phyloP scores from a whole-genome alignment of 805 yeast species.

The Blastobotrys robertii region DNA sequence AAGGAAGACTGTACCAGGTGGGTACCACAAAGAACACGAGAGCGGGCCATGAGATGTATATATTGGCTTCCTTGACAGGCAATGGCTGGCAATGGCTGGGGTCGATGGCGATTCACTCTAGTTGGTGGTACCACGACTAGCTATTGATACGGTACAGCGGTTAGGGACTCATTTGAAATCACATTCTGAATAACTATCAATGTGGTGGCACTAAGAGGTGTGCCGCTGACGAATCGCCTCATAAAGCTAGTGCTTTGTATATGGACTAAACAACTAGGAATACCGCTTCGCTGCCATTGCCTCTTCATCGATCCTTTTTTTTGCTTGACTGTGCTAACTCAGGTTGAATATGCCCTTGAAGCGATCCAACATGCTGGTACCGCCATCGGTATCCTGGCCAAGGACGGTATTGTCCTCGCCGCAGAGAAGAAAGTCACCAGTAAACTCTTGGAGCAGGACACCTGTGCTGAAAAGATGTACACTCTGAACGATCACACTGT shows the following conservation, averaged over 20 bases:
- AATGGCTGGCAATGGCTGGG: background rate
- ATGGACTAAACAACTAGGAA: background rate
- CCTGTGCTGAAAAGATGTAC: constrained; percentile 87
- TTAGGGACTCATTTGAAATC: too few relatives aligned
- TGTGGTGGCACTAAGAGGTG: too few relatives aligned
- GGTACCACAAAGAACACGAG: constrained; percentile 14
- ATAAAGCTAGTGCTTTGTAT: too few relatives aligned
- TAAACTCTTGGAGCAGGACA: constrained; percentile 86
- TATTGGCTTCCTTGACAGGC: background rate
- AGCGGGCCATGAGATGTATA: too few relatives aligned
- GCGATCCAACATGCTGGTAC: constrained; percentile 79
- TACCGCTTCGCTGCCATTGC: constrained; percentile 1
- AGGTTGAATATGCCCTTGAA: constrained; percentile 92
- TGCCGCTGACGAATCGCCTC: too few relatives aligned
- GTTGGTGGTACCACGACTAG: too few relatives aligned
- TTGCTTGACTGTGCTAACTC: too few relatives aligned
- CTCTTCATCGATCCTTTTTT: too few relatives aligned
- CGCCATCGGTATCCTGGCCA: constrained; percentile 65
- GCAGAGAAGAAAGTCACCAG: constrained; percentile 95
- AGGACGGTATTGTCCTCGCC: constrained; percentile 87
- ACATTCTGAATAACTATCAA: too few relatives aligned
- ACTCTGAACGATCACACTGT: constrained; percentile 71
- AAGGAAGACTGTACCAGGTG: constrained; percentile 92
- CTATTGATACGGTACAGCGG: too few relatives aligned
- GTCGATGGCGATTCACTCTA: too few relatives aligned